Percentiles rank a stretch among this genome's conserved stretches.
Conservation (phyloP, 805 yeast species). For the Crinitomyces ghanaensis region DNA sequence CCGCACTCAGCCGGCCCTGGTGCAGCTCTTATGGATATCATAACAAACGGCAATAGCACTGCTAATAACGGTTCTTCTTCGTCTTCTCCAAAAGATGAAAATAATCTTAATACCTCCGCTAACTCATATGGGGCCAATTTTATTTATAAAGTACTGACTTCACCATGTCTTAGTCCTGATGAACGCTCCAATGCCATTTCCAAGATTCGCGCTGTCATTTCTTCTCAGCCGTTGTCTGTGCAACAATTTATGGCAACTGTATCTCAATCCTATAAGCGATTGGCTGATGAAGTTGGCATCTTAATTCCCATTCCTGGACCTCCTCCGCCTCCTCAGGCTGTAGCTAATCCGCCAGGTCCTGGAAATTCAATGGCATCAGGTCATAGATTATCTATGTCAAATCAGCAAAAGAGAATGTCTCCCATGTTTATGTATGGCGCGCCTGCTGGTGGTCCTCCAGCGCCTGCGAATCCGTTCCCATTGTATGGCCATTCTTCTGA, state of each 20-base stretch:
- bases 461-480: too few relatives aligned
- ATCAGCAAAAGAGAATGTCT: too few relatives aligned
- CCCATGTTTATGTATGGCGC: too few relatives aligned
- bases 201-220: constrained; percentile 52
- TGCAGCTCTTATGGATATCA: constrained; percentile 41
- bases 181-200: constrained; percentile 46
- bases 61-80: too few relatives aligned
- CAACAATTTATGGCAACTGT: too few relatives aligned
- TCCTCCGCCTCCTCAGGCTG: constrained; percentile 4
- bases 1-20: constrained; percentile 28
- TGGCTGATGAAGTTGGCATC: constrained; percentile 88
- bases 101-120: too few relatives aligned
- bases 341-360: background rate
- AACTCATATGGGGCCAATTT: constrained; percentile 62
- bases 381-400: background rate
- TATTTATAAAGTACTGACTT: constrained; percentile 64
- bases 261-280: constrained; percentile 69
- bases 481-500: too few relatives aligned
- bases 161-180: constrained; percentile 47
- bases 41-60: too few relatives aligned
- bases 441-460: too few relatives aligned
- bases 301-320: constrained; percentile 5
- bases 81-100: too few relatives aligned
- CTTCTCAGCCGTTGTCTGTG: constrained; percentile 38
- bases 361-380: background rate